Evolutionary conservation across 805 yeast species (phyloP).

Genomic region (Suhomyces canberraensis): DNA sequence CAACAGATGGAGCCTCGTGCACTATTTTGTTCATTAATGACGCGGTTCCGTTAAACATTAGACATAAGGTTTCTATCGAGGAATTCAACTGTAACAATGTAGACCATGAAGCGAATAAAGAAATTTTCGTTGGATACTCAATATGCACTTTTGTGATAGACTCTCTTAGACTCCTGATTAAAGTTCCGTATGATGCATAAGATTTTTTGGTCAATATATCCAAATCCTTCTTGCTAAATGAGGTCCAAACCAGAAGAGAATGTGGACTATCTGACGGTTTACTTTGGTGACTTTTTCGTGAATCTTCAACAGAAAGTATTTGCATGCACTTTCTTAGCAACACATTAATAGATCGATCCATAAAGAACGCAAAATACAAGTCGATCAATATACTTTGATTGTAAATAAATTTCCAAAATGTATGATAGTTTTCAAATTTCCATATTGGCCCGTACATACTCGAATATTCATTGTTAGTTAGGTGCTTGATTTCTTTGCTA

Average conservation of each 20-base stretch:
- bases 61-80: slow-evolving; percentile 28
- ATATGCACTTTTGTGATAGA: slow-evolving; percentile 27
- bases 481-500: slow-evolving; percentile 10
- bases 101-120: slow-evolving; percentile 35
- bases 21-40: slow-evolving; percentile 26
- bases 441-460: slow-evolving; percentile 23
- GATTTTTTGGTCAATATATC: slow-evolving; percentile 29
- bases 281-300: background rate
- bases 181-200: slow-evolving; percentile 32
- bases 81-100: slow-evolving; percentile 32
- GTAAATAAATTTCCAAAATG: slow-evolving; percentile 32
- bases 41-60: slow-evolving; percentile 35
- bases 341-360: slow-evolving; percentile 36
- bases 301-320: slow-evolving; percentile 7
- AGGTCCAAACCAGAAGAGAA: slow-evolving; percentile 10
- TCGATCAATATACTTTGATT: slow-evolving; percentile 25
- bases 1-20: slow-evolving; percentile 15
- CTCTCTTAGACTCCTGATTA: slow-evolving; percentile 32
- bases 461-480: slow-evolving; percentile 13
- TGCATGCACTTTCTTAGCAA: slow-evolving; percentile 15
- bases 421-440: slow-evolving; percentile 16
- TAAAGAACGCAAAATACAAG: slow-evolving; percentile 33
- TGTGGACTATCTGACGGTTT: background rate
- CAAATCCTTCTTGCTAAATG: slow-evolving; percentile 28
- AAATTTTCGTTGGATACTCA: slow-evolving; percentile 37